phyloP scores from a whole-genome alignment of 257 asterid genomes.

The Primulina huaijiensis region DNA sequence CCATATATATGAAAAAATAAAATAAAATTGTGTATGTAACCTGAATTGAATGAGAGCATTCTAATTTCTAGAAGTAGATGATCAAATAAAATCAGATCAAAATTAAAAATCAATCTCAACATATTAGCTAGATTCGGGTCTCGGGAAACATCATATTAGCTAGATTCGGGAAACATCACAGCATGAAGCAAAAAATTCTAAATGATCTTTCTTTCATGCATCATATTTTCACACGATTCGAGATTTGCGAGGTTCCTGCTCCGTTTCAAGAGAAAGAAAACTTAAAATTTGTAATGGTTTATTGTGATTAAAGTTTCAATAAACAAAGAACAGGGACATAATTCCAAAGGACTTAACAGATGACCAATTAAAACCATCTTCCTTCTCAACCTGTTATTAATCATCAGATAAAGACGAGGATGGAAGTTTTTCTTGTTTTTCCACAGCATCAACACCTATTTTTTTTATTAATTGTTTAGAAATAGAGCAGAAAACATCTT shows the following conservation, averaged over 20 bases:
- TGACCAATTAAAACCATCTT: background rate
- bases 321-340: background rate
- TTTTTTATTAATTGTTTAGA: background rate
- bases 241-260: background rate
- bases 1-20: slow-evolving; percentile 7
- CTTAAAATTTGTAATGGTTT: background rate
- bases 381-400: background rate
- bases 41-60: slow-evolving; percentile 12
- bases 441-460: no score
- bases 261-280: background rate
- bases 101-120: background rate
- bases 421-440: background rate
- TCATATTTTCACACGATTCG: background rate
- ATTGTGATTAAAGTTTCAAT: background rate
- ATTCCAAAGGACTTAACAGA: background rate
- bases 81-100: slow-evolving; percentile 1
- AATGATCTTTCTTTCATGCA: background rate
- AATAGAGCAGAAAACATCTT: background rate
- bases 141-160: slow-evolving; percentile 12
- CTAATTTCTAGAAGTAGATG: slow-evolving; percentile 4
- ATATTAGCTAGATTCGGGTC: slow-evolving; percentile 11
- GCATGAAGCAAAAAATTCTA: background rate
- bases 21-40: slow-evolving; percentile 14
- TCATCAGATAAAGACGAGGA: slow-evolving; percentile 10
- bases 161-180: slow-evolving; percentile 15